A percentile compares a stretch with the other conserved stretches of the same genome.
phyloP scores from a whole-genome alignment of 768 basidiomycete genomes.

The Suillus cothurnatus region DNA sequence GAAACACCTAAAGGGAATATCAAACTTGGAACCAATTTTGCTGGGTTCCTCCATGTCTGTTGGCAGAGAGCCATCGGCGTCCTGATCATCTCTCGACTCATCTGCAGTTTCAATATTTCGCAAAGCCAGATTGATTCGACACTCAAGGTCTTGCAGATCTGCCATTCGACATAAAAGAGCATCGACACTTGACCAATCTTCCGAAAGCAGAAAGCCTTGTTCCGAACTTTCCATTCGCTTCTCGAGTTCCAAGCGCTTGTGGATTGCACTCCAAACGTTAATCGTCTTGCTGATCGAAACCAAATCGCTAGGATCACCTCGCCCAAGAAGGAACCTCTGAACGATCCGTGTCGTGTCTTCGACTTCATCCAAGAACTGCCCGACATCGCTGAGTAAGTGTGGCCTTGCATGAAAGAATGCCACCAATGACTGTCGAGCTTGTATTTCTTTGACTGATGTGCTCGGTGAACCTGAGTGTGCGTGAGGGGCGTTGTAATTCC shows the following conservation, averaged over 20 bases:
- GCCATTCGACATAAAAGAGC: conserved; percentile 54
- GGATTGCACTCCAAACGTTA: conserved; percentile 56
- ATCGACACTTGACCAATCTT: conserved; percentile 63
- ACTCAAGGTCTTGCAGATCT: conserved; percentile 53
- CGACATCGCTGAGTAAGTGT: conserved; percentile 67
- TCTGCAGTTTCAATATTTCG: conserved; percentile 29
- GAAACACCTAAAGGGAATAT: conserved; percentile 46
- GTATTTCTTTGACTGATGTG: conserved; percentile 72
- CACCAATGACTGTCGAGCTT: conserved; percentile 75
- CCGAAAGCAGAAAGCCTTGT: conserved; percentile 15
- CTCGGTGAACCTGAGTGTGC: conserved; percentile 74
- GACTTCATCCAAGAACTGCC: conserved; percentile 51
- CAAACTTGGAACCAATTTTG: conserved; percentile 22
- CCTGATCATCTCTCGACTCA: conserved; percentile 23
- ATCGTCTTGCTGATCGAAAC: conserved; percentile 65
- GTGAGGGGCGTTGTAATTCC: conserved; percentile 15
- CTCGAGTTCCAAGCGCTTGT: conserved; percentile 56
- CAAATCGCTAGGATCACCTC: conserved; percentile 69
- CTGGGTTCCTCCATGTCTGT: conserved; percentile 13
- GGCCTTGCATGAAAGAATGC: conserved; percentile 63
- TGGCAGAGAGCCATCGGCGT: conserved; percentile 22
- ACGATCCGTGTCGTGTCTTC: conserved; percentile 78
- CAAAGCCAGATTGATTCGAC: conserved; percentile 56
- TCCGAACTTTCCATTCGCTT: conserved; percentile 48
- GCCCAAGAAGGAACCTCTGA: conserved; percentile 72